Base-by-base conservation (phyloP, 2,329 filamentous ascomycete genomes). In the Tolypocladium amazonense region DNA sequence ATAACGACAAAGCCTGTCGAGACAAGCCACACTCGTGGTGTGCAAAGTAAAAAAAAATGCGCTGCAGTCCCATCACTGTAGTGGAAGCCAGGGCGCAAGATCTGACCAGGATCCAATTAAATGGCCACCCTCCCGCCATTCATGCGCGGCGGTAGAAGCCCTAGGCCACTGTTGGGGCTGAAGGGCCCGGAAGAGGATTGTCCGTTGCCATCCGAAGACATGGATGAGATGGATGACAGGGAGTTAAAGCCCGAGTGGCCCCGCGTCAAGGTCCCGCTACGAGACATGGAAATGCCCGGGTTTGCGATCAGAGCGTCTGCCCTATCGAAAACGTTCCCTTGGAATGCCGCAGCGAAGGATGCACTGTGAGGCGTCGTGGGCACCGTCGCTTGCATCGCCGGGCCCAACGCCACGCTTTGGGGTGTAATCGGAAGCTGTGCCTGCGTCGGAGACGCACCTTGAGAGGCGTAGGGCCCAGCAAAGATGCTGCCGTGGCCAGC, bases 331-430 rank as follows among this genome's bases (percentile, higher is more conserved):
- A 85, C 80, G 63, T 83, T 78, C 14, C 82, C 81, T 2, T 77
- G 75, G 62, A 86, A 84, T 1, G 79, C 77, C 20, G 75, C 74
- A 9, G 78, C 77, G 66, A 86, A 85, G 0, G 81, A 82, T 2
- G 75, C 79, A 61, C 77, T 83, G 68, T 84, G 79, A 12, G 85
- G 85, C 0, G 85, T 90, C 3, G 83, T 89, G 4, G 90, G 89
- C 14, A 96, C 87, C 0, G 91, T 97, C 1, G 92, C 92, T 73
- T 96, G 92, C 59, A 92, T 90, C 25, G 92, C 92, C 7, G 92
- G 91, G 0, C 92, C 93, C 6, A 97, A 79, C 1, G 92, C 92
- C 20, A 92, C 92, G 66, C 90, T 94, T 62, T 96, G 82, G 9
- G 93, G 92, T 1, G 92, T 97, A 68, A 94, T 91, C 11, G 92